Conservation (phyloP, 495 filamentous ascomycete species). For the Daldinia caldariorum region DNA sequence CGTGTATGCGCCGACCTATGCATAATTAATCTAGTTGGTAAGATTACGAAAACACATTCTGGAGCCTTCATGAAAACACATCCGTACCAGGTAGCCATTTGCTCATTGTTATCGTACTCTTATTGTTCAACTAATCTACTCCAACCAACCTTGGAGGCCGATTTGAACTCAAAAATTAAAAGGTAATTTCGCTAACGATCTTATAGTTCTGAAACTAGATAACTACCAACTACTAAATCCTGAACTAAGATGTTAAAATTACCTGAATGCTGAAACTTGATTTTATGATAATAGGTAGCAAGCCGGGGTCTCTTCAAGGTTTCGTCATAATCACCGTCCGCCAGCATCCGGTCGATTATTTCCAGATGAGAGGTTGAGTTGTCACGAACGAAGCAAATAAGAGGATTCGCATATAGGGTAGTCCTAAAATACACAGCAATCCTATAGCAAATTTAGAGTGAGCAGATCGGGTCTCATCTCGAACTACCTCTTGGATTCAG, state of each 20-base stretch:
- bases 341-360: background rate
- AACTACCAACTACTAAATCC: background rate
- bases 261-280: background rate
- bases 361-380: background rate
- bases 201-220: conserved; percentile 4
- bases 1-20: background rate
- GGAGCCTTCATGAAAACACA: background rate
- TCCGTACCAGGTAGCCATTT: background rate
- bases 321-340: background rate
- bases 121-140: background rate
- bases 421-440: background rate
- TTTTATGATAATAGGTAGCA: background rate
- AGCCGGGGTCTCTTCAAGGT: background rate
- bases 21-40: background rate
- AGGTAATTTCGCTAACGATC: background rate
- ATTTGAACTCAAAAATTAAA: background rate
- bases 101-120: background rate
- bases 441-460: background rate
- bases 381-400: background rate
- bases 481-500: background rate
- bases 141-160: background rate
- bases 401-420: background rate
- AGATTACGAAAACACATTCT: background rate
- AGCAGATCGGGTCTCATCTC: background rate
- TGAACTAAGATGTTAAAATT: background rate